Conservation (phyloP, 345 rosid genomes). For the Boechera retrofracta region DNA sequence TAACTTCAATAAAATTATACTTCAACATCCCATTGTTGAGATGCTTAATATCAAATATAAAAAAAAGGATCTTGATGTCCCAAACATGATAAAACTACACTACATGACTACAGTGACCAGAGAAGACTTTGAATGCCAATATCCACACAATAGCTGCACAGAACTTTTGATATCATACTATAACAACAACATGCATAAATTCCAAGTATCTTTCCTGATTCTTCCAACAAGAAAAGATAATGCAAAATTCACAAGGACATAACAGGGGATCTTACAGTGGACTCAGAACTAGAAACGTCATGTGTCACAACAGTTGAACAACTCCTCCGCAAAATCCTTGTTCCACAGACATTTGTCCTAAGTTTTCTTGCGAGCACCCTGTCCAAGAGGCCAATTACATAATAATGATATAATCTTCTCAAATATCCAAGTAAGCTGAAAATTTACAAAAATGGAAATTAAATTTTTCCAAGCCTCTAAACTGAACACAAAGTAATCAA, state of each 20-base stretch:
- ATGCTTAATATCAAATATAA: background rate
- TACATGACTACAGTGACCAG: background rate
- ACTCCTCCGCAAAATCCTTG: conserved; percentile 36
- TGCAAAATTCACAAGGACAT: background rate
- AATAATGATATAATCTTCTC: background rate
- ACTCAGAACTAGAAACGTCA: conserved; percentile 28
- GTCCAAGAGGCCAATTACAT: conserved; percentile 9
- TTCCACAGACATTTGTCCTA: conserved; percentile 33
- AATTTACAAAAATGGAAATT: background rate
- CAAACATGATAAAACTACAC: background rate
- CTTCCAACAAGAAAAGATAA: background rate
- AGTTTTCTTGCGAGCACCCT: conserved; percentile 48
- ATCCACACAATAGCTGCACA: background rate
- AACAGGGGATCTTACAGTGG: conserved; percentile 40
- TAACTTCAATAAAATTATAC: background rate
- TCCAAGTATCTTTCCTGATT: conserved; percentile 8
- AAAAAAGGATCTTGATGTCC: background rate
- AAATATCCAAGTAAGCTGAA: conserved; percentile 19
- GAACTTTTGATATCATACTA: background rate
- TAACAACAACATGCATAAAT: background rate
- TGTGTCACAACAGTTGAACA: conserved; percentile 39
- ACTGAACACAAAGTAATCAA: background rate
- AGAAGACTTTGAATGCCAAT: background rate
- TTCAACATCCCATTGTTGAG: background rate
- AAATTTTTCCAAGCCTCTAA: background rate